Percentiles rank a stretch among this genome's conserved stretches.
Evolutionary conservation across 208 protist genomes (phyloP).

Genomic region (Zelonia costaricensis): DNA sequence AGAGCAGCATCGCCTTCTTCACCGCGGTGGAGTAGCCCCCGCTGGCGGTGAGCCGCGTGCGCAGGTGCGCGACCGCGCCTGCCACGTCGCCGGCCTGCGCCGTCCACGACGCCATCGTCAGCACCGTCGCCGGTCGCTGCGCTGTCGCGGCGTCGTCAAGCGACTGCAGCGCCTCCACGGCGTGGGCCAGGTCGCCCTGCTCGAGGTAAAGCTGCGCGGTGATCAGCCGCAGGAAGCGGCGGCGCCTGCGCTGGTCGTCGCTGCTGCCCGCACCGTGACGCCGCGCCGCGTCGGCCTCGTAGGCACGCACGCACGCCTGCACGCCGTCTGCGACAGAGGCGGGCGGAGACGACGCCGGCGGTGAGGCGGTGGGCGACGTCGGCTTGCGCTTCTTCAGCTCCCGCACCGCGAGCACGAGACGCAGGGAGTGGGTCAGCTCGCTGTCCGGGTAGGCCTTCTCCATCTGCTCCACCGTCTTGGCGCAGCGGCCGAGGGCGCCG

Average conservation of each 20-base stretch:
- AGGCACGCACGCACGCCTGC: conserved; percentile 27
- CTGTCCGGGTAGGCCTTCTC: conserved; percentile 56
- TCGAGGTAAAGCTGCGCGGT: conserved; percentile 79
- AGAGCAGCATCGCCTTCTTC: conserved; percentile 53
- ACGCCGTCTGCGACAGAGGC: conserved; percentile 16
- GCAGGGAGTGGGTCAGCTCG: conserved; percentile 69
- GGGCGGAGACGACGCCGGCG: background rate
- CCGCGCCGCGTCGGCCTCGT: conserved; percentile 20
- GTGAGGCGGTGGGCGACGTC: background rate
- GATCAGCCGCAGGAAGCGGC: conserved; percentile 48
- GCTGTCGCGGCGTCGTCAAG: conserved; percentile 37
- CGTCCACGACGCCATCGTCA: conserved; percentile 66
- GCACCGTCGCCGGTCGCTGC: conserved; percentile 39
- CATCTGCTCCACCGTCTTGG: conserved; percentile 66
- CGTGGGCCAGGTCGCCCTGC: conserved; percentile 59
- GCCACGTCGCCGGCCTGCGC: conserved; percentile 39
- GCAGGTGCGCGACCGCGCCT: conserved; percentile 43
- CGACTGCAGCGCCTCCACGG: conserved; percentile 40
- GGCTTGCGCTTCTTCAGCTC: conserved; percentile 67
- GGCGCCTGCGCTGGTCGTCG: conserved; percentile 1
- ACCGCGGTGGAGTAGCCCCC: background rate
- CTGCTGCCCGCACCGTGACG: conserved; percentile 11
- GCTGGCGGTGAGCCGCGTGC: conserved; percentile 21
- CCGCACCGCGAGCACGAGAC: conserved; percentile 54
- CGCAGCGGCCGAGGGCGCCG: conserved; percentile 54